Evolutionary conservation across 495 filamentous ascomycete genomes (phyloP), one percentile per base, ranked within the genome.

Genomic region (Haplographium delicatum): DNA sequence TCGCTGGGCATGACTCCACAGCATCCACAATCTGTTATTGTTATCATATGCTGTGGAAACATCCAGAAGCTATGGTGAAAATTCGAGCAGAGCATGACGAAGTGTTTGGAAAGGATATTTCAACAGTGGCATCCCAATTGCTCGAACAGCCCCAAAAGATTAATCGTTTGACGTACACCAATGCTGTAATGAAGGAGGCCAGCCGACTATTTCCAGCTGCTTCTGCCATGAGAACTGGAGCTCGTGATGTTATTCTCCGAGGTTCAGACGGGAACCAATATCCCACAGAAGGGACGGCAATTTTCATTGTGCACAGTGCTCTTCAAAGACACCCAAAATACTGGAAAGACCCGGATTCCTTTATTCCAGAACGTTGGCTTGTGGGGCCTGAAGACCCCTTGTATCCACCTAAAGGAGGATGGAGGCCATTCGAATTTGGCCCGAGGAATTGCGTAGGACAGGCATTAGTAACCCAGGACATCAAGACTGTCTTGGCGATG

Each of bases 371-470:
- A 39, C 67, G 72, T 0, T 76, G 63, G 60, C 53, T 70, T 5
- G 64, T 60, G 3, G 54, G 46, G 5, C 62, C 66, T 3, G 62
- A 66, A 13, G 57, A 67, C 20, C 33, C 39, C 1, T 49, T 72
- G 43, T 63, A 61, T 49, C 61, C 73, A 22, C 47, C 51, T 7
- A 73, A 74, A 51, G 67, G 68, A 39, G 70, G 71, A 0, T 81
- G 69, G 69, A 61, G 68, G 5, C 69, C 73, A 19, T 81, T 81
- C 44, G 74, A 74, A 33, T 56, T 66, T 4, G 44, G 51, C 7
- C 39, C 48, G 9, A 18, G 48, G 19, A 70, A 68, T 25, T 82
- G 78, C 54, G 71, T 81, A 13, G 77, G 77, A 0, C 72, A 80
- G 62, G 68, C 72, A 22, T 60, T 79, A 26, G 73, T 72, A 3